Base-by-base conservation (phyloP, 495 filamentous ascomycete species). In the Penicillium flavigenum region DNA sequence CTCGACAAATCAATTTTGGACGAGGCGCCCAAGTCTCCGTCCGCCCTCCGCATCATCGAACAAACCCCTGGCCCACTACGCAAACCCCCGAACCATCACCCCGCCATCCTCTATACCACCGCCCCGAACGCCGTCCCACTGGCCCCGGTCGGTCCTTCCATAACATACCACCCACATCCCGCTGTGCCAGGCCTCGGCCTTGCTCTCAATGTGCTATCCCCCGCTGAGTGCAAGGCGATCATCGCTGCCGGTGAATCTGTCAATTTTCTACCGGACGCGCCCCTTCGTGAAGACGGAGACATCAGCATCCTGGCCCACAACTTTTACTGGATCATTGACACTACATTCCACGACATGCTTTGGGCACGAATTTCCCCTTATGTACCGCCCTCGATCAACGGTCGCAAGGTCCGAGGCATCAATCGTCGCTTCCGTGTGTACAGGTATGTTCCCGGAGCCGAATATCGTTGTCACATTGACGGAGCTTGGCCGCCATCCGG, bases 381-480 rank as follows among this genome's bases (percentile, higher is more conserved):
- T 32, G 72, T 75, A 0, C 72, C 72, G 0, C 60, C 48, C 0
- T 62, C 62, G 0, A 69, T 75, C 52, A 68, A 71, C 41, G 72
- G 72, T 9, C 69, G 72, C 5, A 44, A 50, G 12, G 72, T 63
- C 2, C 65, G 72, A 19, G 72, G 72, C 26, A 58, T 75, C 56
- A 75, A 75, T 44, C 70, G 72, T 2, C 70, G 72, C 14, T 75
- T 75, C 66, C 70, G 72, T 5, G 72, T 75, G 3, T 75, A 75
- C 39, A 56, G 72, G 47, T 75, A 75, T 57, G 72, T 75, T 17
- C 72, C 72, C 2, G 72, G 72, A 0, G 72, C 72, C 19, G 72
- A 75, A 43, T 75, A 75, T 43, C 61, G 72, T 1, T 75, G 72
- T 51, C 72, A 75, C 32, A 72, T 75, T 36, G 72, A 75, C 41